Evolutionary conservation across 208 protist genomes (phyloP).

Genomic region (Crithidia expoeki): DNA sequence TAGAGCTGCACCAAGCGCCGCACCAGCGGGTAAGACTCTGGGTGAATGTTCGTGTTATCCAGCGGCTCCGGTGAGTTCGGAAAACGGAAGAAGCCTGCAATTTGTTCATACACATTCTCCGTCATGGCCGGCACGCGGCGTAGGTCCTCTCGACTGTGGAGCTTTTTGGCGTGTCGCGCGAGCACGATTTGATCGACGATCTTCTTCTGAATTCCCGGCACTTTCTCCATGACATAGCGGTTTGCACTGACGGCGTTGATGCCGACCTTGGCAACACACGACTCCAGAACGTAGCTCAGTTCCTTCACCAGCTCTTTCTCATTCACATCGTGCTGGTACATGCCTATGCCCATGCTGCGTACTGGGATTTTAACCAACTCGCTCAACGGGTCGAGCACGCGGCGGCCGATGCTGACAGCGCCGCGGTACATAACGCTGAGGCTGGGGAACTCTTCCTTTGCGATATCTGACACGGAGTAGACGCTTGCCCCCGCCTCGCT

Average conservation of each 20-base stretch:
- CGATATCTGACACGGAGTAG: constrained; percentile 79
- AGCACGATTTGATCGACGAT: constrained; percentile 84
- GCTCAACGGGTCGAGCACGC: constrained; percentile 89
- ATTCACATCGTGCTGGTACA: constrained; percentile 93
- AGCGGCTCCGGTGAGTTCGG: constrained; percentile 85
- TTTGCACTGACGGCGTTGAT: constrained; percentile 78
- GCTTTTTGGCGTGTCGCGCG: constrained; percentile 50
- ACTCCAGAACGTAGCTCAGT: constrained; percentile 72
- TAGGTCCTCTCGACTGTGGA: constrained; percentile 79
- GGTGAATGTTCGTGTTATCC: constrained; percentile 85
- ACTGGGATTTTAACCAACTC: constrained; percentile 92
- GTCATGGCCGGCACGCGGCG: constrained; percentile 80
- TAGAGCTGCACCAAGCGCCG: constrained; percentile 45
- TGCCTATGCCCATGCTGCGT: constrained; percentile 87
- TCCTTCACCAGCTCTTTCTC: constrained; percentile 57
- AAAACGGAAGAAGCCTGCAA: constrained; percentile 89
- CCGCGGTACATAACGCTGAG: constrained; percentile 82
- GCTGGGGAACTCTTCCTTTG: constrained; percentile 75
- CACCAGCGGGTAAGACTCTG: constrained; percentile 78
- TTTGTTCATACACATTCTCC: constrained; percentile 67
- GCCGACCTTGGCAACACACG: constrained; percentile 78
- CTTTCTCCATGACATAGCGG: constrained; percentile 82
- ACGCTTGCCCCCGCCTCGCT: constrained; percentile 88
- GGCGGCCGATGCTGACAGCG: constrained; percentile 87
- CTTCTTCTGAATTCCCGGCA: constrained; percentile 71